Evolutionary conservation across 2,329 filamentous ascomycete genomes (phyloP).

Genomic region (Nectriaceae sp.): DNA sequence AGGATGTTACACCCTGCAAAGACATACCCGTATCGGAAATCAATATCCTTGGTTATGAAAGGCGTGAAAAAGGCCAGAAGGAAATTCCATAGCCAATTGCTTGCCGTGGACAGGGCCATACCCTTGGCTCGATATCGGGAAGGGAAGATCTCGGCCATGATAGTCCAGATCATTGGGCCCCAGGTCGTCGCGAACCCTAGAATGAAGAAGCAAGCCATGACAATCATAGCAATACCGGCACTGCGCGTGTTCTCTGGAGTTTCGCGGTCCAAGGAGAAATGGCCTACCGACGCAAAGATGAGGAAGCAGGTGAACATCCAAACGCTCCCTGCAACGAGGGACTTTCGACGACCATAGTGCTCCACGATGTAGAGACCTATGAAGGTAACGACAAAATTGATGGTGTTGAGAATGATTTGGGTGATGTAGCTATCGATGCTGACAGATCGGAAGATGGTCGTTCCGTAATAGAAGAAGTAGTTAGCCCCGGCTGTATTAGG

Average conservation of each 20-base stretch:
- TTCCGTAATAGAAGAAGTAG: conserved; percentile 67
- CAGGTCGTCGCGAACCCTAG: conserved; percentile 67
- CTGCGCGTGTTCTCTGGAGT: conserved; percentile 37
- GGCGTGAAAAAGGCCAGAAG: conserved; percentile 77
- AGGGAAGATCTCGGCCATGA: conserved; percentile 66
- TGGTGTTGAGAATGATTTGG: conserved; percentile 66
- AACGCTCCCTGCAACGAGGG: conserved; percentile 61
- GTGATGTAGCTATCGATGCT: conserved; percentile 63
- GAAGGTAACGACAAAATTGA: conserved; percentile 69
- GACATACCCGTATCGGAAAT: conserved; percentile 74
- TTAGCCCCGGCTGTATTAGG: conserved; percentile 54
- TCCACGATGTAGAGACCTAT: conserved; percentile 71
- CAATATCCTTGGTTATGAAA: conserved; percentile 72
- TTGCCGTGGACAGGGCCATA: conserved; percentile 61
- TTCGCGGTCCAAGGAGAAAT: conserved; percentile 45
- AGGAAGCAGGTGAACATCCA: conserved; percentile 66
- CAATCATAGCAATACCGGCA: conserved; percentile 62
- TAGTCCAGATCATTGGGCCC: conserved; percentile 66
- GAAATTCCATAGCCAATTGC: conserved; percentile 75
- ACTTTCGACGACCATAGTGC: conserved; percentile 64
- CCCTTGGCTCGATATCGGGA: conserved; percentile 61
- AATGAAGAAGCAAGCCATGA: conserved; percentile 65
- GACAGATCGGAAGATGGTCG: conserved; percentile 50
- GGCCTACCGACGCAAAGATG: conserved; percentile 55
- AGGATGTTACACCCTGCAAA: conserved; percentile 72